Evolutionary conservation across 1,284 basidiomycete species (phyloP), one percentile per base, ranked within the genome.

Genomic region (Ganoderma leucocontextum): DNA sequence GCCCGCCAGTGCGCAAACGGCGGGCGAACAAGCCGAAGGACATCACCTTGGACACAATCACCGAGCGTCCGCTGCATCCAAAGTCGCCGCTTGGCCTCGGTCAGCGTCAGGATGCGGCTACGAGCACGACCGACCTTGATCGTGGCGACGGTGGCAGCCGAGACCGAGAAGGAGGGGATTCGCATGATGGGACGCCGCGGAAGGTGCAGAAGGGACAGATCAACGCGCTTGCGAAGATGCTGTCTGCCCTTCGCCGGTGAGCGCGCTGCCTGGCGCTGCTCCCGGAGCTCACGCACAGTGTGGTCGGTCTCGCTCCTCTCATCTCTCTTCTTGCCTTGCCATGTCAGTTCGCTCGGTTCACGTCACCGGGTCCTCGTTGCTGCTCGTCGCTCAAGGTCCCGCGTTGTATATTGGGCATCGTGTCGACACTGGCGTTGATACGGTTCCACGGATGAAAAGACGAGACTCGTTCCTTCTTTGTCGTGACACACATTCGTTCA

Each of bases 141-240:
- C 82, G 86, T 62, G 58, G 53, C 33, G 62, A 66, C 42, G 61
- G 63, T 36, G 65, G 69, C 39, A 68, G 55, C 61, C 64, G 63
- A 60, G 86, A 84, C 29, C 82, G 79, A 42, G 86, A 86, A 62
- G 82, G 83, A 36, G 67, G 67, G 41, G 75, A 70, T 33, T 60
- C 60, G 68, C 64, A 69, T 41, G 72, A 71, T 67, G 78, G 63
- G 72, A 73, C 76, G 60, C 88, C 89, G 72, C 90, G 91, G 84
- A 94, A 92, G 83, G 91, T 93, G 76, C 91, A 92, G 83, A 93
- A 90, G 80, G 91, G 90, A 65, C 92, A 94, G 84, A 94, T 94
- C 83, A 91, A 91, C 74, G 87, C 92, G 47, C 82, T 94, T 75
- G 92, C 91, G 71, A 94, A 94, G 87, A 92, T 94, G 91, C 82